Evolutionary conservation across 352 stramenopile genomes (phyloP).

Genomic region (Globisporangium recalcitrans): DNA sequence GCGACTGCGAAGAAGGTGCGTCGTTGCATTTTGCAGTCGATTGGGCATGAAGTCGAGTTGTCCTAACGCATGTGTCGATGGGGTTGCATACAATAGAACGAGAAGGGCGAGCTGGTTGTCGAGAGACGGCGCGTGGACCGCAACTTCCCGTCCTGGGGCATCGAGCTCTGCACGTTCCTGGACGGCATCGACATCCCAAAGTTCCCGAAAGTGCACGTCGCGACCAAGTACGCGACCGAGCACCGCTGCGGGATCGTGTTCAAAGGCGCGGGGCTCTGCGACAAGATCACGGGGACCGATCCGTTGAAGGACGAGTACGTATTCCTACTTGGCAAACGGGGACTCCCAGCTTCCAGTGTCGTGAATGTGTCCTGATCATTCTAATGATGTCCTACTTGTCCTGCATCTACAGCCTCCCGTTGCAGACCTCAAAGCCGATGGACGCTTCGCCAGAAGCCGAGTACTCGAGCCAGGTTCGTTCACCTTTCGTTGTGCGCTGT

Average conservation of each 20-base stretch:
- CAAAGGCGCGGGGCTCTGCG: slow-evolving; percentile 68
- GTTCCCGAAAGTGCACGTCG: slow-evolving; percentile 62
- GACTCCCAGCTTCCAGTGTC: too few relatives aligned
- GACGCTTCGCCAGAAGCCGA: slow-evolving; percentile 57
- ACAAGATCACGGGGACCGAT: slow-evolving; percentile 84
- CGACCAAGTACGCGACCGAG: slow-evolving; percentile 85
- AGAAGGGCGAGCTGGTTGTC: slow-evolving; percentile 61
- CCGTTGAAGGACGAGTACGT: slow-evolving; percentile 86
- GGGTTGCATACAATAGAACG: slow-evolving; percentile 22
- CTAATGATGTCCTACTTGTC: background rate
- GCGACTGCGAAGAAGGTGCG: slow-evolving; percentile 54
- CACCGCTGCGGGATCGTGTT: slow-evolving; percentile 86
- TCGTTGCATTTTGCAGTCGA: too few relatives aligned
- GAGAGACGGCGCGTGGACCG: slow-evolving; percentile 72
- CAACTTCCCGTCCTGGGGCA: slow-evolving; percentile 80
- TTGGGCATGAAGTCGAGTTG: too few relatives aligned
- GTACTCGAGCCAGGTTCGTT: slow-evolving; percentile 56
- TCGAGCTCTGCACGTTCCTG: slow-evolving; percentile 76
- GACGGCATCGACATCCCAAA: slow-evolving; percentile 49
- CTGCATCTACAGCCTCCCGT: slow-evolving; percentile 40
- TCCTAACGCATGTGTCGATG: background rate
- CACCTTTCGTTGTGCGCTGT: background rate
- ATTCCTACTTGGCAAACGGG: background rate
- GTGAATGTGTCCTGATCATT: background rate
- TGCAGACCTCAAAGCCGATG: slow-evolving; percentile 52